Percentiles rank a stretch among this genome's conserved stretches.
phyloP scores from a whole-genome alignment of 441 rosid genomes.

The Bocquillonia castaneifolia region DNA sequence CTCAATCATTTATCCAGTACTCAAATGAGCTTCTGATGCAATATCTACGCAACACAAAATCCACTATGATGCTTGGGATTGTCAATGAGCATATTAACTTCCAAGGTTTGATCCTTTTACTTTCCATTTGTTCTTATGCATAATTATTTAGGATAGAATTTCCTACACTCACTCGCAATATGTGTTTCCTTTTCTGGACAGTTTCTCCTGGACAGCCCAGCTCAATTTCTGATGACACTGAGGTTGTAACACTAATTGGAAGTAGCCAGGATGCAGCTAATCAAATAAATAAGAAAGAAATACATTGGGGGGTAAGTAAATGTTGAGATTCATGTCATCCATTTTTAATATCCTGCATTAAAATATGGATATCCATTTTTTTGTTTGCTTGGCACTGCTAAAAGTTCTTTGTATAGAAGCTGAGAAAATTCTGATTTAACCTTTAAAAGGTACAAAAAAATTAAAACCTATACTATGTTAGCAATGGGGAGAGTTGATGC shows the following conservation, averaged over 20 bases:
- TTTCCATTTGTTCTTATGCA: neutral
- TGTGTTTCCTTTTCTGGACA: slow-evolving; percentile 35
- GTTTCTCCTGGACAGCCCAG: slow-evolving; percentile 89
- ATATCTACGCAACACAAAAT: slow-evolving; percentile 74
- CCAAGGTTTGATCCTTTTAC: slow-evolving; percentile 50
- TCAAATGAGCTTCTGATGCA: slow-evolving; percentile 90
- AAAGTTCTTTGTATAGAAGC: neutral
- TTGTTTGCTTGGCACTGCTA: neutral
- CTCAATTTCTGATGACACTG: slow-evolving; percentile 79
- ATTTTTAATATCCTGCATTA: neutral
- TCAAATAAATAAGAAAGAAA: slow-evolving; percentile 79
- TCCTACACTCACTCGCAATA: neutral
- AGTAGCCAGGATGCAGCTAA: slow-evolving; percentile 70
- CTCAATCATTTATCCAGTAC: slow-evolving; percentile 50
- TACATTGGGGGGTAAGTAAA: slow-evolving; percentile 90
- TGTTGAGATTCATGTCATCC: neutral
- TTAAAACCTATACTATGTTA: too few species aligned
- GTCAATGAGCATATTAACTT: slow-evolving; percentile 87
- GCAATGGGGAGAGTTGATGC: neutral
- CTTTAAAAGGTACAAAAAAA: too few species aligned
- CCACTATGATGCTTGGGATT: slow-evolving; percentile 82
- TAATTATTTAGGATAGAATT: neutral
- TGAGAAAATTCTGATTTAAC: neutral
- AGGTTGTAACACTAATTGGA: slow-evolving; percentile 69
- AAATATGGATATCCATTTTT: neutral